Percentiles rank a stretch among this genome's conserved stretches.
Evolutionary conservation across 2,329 filamentous ascomycete genomes (phyloP).

Genomic region (Penicillium sclerotiorum): DNA sequence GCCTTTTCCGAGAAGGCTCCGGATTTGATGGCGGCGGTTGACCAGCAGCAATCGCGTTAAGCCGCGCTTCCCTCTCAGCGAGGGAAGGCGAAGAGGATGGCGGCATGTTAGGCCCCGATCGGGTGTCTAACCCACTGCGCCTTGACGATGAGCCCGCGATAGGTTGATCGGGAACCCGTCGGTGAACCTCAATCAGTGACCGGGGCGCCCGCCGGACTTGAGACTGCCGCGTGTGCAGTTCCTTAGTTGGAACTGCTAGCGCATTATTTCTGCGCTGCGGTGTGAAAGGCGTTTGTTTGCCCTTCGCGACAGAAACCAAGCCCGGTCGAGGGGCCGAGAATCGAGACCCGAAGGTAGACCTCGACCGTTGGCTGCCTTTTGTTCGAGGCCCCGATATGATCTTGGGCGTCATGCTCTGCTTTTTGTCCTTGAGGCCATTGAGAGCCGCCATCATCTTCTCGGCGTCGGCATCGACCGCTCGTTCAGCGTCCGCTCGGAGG

Average conservation of each 20-base stretch:
- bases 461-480: constrained; percentile 61
- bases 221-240: constrained; percentile 42
- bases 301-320: constrained; percentile 20
- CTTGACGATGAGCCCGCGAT: too few relatives aligned
- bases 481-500: constrained; percentile 63
- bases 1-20: constrained; percentile 5
- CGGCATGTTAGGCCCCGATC: too few relatives aligned
- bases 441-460: constrained; percentile 61
- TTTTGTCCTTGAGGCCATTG: constrained; percentile 60
- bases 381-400: constrained; percentile 53
- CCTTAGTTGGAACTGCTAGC: constrained; percentile 44
- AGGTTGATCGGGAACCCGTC: too few relatives aligned
- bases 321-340: constrained; percentile 22
- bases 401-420: constrained; percentile 59
- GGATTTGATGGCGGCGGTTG: constrained; percentile 20
- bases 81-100: too few relatives aligned
- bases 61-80: constrained; percentile 18
- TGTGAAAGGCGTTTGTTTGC: constrained; percentile 39
- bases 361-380: constrained; percentile 33
- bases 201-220: constrained; percentile 43
- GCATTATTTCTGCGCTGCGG: constrained; percentile 39
- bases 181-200: constrained; percentile 46
- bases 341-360: constrained; percentile 25
- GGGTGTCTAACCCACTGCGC: too few relatives aligned
- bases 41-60: constrained; percentile 30